phyloP scores from a whole-genome alignment of 2,329 filamentous ascomycete species.

The Diaporthe aspalathi region DNA sequence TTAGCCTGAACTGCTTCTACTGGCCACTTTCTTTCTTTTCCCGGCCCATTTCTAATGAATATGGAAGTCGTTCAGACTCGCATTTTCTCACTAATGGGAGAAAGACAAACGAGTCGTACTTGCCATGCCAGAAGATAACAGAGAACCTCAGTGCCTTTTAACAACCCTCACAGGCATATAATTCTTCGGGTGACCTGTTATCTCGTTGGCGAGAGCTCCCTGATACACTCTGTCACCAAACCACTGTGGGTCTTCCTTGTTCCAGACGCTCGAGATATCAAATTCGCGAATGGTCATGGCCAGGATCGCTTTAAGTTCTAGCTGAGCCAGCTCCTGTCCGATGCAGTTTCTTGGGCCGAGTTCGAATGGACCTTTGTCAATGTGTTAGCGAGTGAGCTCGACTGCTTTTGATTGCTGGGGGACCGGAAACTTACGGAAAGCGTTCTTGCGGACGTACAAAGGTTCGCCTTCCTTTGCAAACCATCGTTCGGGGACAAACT shows the following conservation, averaged over 20 bases:
- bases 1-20: too few relatives aligned
- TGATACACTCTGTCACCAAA: slow-evolving; percentile 33
- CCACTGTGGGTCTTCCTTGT: slow-evolving; percentile 33
- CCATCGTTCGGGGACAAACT: slow-evolving; percentile 58
- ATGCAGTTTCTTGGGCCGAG: slow-evolving; percentile 51
- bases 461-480: slow-evolving; percentile 44
- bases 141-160: background rate
- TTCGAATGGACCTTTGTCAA: slow-evolving; percentile 49
- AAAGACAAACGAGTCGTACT: background rate
- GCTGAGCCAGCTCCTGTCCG: slow-evolving; percentile 51
- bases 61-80: background rate
- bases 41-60: too few relatives aligned
- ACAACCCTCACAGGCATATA: slow-evolving; percentile 31
- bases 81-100: too few relatives aligned
- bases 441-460: slow-evolving; percentile 44
- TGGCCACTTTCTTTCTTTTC: background rate
- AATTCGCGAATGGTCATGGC: slow-evolving; percentile 37
- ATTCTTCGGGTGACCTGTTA: slow-evolving; percentile 30
- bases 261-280: slow-evolving; percentile 32
- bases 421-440: slow-evolving; percentile 42
- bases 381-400: background rate
- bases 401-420: background rate
- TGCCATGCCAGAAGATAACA: background rate
- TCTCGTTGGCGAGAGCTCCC: background rate
- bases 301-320: slow-evolving; percentile 49